phyloP scores from a whole-genome alignment of 768 basidiomycete species.

The Tricholoma flavovirens region DNA sequence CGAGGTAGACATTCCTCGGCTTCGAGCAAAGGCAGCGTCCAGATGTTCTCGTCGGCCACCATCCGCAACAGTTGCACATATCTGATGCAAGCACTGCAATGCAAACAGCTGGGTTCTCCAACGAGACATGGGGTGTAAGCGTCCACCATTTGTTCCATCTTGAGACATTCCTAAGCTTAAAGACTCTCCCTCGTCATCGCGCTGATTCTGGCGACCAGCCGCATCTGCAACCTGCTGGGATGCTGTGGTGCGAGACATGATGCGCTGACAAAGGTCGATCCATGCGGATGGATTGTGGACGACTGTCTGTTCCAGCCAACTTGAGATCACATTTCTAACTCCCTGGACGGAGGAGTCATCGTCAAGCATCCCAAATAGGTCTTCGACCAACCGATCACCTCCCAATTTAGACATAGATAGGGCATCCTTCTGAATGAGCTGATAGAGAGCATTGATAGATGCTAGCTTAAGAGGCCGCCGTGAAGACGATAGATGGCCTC shows the following conservation, averaged over 20 bases:
- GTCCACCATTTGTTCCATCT: slow-evolving; percentile 31
- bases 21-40: slow-evolving; percentile 66
- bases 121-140: slow-evolving; percentile 58
- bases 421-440: slow-evolving; percentile 94
- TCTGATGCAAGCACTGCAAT: slow-evolving; percentile 84
- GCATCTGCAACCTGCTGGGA: slow-evolving; percentile 70
- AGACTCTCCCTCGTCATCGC: slow-evolving; percentile 94
- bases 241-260: slow-evolving; percentile 92
- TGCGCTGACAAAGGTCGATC: slow-evolving; percentile 96
- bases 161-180: slow-evolving; percentile 57
- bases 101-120: slow-evolving; percentile 98
- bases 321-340: slow-evolving; percentile 85
- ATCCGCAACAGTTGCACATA: slow-evolving; percentile 68
- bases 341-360: slow-evolving; percentile 93
- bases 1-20: slow-evolving; percentile 47
- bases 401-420: slow-evolving; percentile 87
- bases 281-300: slow-evolving; percentile 91
- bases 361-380: slow-evolving; percentile 92
- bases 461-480: slow-evolving; percentile 86
- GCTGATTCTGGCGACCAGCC: slow-evolving; percentile 43
- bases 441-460: slow-evolving; percentile 93
- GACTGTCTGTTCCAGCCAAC: slow-evolving; percentile 95
- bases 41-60: slow-evolving; percentile 81
- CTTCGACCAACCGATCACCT: slow-evolving; percentile 90
- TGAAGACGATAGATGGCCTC: slow-evolving; percentile 72